phyloP scores from a whole-genome alignment of 1,284 basidiomycete species.

The Pseudozyma sp. region DNA sequence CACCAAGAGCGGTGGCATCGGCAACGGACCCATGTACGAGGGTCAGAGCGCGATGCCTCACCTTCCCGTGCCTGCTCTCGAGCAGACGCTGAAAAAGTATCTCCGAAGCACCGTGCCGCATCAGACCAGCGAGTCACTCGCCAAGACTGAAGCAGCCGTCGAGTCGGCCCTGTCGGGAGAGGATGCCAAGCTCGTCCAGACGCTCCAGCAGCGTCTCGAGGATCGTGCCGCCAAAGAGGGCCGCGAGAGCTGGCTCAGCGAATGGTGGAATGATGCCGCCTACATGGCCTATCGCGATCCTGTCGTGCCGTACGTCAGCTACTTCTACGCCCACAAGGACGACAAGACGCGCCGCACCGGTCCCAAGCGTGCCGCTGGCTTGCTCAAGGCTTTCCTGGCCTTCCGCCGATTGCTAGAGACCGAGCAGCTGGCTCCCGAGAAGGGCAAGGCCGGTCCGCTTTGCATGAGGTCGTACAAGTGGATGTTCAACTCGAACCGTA shows the following conservation, averaged over 20 bases:
- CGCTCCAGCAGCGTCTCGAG: constrained; percentile 84
- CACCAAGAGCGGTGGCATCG: constrained; percentile 41
- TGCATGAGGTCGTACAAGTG: constrained; percentile 95
- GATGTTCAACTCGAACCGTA: constrained; percentile 94
- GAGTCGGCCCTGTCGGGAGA: constrained; percentile 75
- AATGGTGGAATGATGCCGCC: constrained; percentile 97
- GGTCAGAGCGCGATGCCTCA: constrained; percentile 64
- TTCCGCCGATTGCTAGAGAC: constrained; percentile 64
- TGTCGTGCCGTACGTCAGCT: constrained; percentile 92
- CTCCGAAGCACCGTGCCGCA: constrained; percentile 61
- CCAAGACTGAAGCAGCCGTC: constrained; percentile 71
- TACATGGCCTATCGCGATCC: constrained; percentile 77
- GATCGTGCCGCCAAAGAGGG: constrained; percentile 74
- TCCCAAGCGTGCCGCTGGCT: constrained; percentile 59
- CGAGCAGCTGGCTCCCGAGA: constrained; percentile 88
- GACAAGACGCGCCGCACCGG: constrained; percentile 67
- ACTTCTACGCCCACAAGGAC: constrained; percentile 90
- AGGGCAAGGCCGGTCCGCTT: constrained; percentile 82
- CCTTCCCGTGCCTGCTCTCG: constrained; percentile 64
- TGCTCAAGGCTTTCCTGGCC: constrained; percentile 65
- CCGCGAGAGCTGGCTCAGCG: constrained; percentile 84
- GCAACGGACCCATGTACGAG: constrained; percentile 54
- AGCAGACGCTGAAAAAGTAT: constrained; percentile 65
- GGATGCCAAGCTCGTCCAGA: constrained; percentile 76
- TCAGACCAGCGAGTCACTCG: constrained; percentile 49